Evolutionary conservation across 768 basidiomycete species (phyloP).

Genomic region (Leccinum longicurvipes): DNA sequence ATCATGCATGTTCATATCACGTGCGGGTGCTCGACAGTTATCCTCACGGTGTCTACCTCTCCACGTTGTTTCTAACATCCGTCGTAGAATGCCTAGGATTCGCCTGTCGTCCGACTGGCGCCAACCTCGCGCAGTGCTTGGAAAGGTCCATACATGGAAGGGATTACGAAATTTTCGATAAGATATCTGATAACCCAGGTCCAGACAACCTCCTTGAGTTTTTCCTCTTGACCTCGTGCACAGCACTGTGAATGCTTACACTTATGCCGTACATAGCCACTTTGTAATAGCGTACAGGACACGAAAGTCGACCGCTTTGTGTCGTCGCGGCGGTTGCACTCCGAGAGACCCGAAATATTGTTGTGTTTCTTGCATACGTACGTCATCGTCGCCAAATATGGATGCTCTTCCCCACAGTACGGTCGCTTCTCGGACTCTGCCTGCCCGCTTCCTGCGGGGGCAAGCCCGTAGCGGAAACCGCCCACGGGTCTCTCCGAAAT

Average conservation of each 20-base stretch:
- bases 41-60: too few species aligned
- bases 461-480: neutral
- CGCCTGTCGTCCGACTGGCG: neutral
- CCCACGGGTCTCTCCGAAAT: neutral
- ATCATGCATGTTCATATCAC: too few species aligned
- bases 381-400: slow-evolving; percentile 6
- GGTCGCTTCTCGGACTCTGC: neutral
- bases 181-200: too few species aligned
- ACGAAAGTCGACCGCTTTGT: neutral
- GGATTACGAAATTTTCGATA: neutral
- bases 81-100: neutral
- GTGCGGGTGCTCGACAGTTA: too few species aligned
- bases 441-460: neutral
- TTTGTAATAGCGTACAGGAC: too few species aligned
- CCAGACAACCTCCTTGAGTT: neutral
- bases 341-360: neutral
- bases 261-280: neutral
- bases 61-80: neutral
- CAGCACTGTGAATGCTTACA: neutral
- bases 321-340: neutral
- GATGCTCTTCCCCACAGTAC: slow-evolving; percentile 1
- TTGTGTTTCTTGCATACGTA: slow-evolving; percentile 2
- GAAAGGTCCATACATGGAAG: neutral
- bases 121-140: neutral
- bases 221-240: neutral